Evolutionary conservation across 306 rosid species (phyloP).

Genomic region (Acacia confusa): DNA sequence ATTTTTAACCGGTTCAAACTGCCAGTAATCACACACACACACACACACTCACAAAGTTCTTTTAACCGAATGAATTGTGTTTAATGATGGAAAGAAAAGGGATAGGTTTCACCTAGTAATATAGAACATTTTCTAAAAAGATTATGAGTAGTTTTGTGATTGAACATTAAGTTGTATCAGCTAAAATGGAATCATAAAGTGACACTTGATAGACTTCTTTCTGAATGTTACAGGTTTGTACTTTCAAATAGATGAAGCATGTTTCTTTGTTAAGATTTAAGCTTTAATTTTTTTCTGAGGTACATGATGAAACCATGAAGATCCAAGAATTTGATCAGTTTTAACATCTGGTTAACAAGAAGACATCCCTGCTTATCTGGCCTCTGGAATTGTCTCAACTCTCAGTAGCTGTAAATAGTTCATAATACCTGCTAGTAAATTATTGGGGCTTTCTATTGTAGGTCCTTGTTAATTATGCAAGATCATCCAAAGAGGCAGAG

Average conservation of each 20-base stretch:
- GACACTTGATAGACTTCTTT: slow-evolving; percentile 5
- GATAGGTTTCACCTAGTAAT: background rate
- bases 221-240: background rate
- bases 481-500: slow-evolving; percentile 93
- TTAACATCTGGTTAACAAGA: background rate
- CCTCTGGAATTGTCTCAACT: background rate
- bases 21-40: background rate
- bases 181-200: background rate
- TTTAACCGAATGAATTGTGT: background rate
- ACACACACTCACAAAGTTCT: background rate
- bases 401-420: background rate
- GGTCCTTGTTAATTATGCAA: slow-evolving; percentile 92
- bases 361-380: background rate
- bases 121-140: background rate
- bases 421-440: slow-evolving; percentile 9
- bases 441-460: slow-evolving; percentile 33
- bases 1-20: background rate
- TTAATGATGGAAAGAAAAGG: background rate
- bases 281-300: background rate
- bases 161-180: slow-evolving; percentile 9
- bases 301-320: slow-evolving; percentile 4
- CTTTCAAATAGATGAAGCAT: background rate
- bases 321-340: background rate
- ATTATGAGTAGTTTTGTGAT: background rate
- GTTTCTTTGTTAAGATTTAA: background rate